Evolutionary conservation across 805 yeast genomes (phyloP), one percentile per base, ranked within the genome.

Genomic region (Starmerella sp.): DNA sequence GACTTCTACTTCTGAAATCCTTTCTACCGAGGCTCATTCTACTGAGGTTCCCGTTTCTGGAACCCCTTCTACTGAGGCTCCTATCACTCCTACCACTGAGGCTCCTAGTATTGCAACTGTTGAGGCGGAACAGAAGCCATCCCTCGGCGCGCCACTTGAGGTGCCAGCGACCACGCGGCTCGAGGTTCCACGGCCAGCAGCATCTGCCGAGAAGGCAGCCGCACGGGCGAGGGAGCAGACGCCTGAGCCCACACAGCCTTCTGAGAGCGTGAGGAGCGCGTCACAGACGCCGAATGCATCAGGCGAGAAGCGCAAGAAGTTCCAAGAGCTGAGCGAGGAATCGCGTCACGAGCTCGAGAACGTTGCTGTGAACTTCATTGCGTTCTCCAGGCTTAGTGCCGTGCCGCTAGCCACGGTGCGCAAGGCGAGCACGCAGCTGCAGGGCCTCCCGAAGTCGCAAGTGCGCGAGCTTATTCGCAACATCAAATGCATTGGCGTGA

Each of bases 301-400:
- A 1, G 29, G 28, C 13, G 53, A 54, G 29, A 56, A 52, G 52
- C 10, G 43, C 22, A 56, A 57, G 13, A 43, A 48, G 9, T 54
- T 39, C n/a, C 43, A 32, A 13, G 54, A 51, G 42, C 51, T 54
- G 29, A 15, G 55, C 8, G 44, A 31, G n/a, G 52, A 43, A 13
- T n/a, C 13, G 28, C 45, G 17, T 5, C 45, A 8, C 14, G 58
- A 58, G 37, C 72, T 87, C 48, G 77, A 77, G 52, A 83, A 84
- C 66, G 76, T 87, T 10, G 72, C 89, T 49, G 77, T 81, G 47
- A 93, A 93, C 66, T 93, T 87, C 67, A 74, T 91, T 56, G 97
- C 97, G 14, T 93, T 86, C 69, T 86, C 97, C 5, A 78, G 96
- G 55, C 76, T 88, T 28, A 79, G 89, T 29, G 90, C 93, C 41